Evolutionary conservation across 148 eudicot genomes (phyloP).

Genomic region (Vaccinium myrtillus): DNA sequence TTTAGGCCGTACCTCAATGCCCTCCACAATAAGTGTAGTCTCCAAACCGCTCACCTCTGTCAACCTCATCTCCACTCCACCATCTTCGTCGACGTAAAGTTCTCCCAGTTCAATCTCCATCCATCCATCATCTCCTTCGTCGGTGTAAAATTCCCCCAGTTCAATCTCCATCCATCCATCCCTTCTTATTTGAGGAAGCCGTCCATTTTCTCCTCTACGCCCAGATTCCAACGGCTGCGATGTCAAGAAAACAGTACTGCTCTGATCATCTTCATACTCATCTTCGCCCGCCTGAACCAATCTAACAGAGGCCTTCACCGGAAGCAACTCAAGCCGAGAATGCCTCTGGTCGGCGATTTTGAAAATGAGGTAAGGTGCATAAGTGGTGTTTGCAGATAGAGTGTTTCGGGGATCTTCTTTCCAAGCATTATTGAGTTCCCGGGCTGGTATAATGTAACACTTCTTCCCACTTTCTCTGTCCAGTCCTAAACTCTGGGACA

Average conservation of each 20-base stretch:
- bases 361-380: conserved; percentile 18
- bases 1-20: background rate
- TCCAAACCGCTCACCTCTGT: conserved; percentile 20
- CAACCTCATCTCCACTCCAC: conserved; percentile 42
- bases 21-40: background rate
- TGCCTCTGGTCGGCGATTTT: background rate
- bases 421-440: conserved; percentile 46
- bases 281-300: conserved; percentile 21
- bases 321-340: background rate
- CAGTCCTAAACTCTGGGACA: conserved; percentile 57
- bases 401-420: conserved; percentile 37
- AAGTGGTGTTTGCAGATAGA: conserved; percentile 9
- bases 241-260: conserved; percentile 17
- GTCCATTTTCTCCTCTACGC: conserved; percentile 1
- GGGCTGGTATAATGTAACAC: conserved; percentile 53
- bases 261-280: conserved; percentile 8
- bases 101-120: conserved; percentile 58
- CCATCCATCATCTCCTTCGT: conserved; percentile 46
- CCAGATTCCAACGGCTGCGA: background rate
- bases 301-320: background rate
- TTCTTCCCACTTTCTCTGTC: conserved; percentile 64
- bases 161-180: conserved; percentile 70
- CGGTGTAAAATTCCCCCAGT: conserved; percentile 41
- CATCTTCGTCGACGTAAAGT: conserved; percentile 23
- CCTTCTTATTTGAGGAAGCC: conserved; percentile 33